Conservation (phyloP, 768 basidiomycete species). For the Candolleomyces aberdarensis region DNA sequence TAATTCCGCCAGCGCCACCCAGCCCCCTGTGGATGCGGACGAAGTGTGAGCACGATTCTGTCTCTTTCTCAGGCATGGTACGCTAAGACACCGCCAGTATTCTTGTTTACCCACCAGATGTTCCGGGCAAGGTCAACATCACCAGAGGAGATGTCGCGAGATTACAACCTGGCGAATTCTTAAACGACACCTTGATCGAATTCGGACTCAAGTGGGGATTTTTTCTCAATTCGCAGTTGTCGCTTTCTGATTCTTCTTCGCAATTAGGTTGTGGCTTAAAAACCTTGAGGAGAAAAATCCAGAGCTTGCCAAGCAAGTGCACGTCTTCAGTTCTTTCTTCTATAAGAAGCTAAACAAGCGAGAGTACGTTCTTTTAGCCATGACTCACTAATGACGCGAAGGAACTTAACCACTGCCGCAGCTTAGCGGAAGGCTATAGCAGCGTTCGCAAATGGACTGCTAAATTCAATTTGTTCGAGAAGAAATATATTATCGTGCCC, state of each 20-base stretch:
- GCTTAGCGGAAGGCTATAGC: slow-evolving; percentile 59
- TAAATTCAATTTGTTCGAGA: slow-evolving; percentile 82
- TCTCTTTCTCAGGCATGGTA: not conserved
- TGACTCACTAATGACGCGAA: not conserved
- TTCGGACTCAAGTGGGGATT: slow-evolving; percentile 84
- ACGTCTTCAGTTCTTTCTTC: slow-evolving; percentile 97
- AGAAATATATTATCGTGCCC: slow-evolving; percentile 91
- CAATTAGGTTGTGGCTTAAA: slow-evolving; percentile 63
- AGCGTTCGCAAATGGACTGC: slow-evolving; percentile 94
- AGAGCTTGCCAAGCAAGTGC: slow-evolving; percentile 65
- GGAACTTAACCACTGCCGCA: slow-evolving; percentile 27
- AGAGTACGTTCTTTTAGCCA: slow-evolving; percentile 38
- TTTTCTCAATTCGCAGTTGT: not conserved
- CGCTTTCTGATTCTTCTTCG: not conserved
- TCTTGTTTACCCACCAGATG: slow-evolving; percentile 68
- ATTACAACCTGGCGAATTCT: slow-evolving; percentile 74
- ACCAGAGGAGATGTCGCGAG: slow-evolving; percentile 76
- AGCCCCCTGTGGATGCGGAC: slow-evolving; percentile 44
- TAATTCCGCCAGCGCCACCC: slow-evolving; percentile 1
- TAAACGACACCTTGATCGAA: slow-evolving; percentile 97
- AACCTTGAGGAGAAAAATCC: slow-evolving; percentile 54
- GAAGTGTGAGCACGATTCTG: slow-evolving; percentile 48
- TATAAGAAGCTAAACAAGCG: slow-evolving; percentile 88
- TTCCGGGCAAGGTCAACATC: slow-evolving; percentile 75
- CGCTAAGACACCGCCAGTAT: slow-evolving; percentile 43